These are phyloP conservation scores for Eimeria brunetti DNA, from an alignment of 169 alveolate species.

Conservation along the genomic window DNA sequence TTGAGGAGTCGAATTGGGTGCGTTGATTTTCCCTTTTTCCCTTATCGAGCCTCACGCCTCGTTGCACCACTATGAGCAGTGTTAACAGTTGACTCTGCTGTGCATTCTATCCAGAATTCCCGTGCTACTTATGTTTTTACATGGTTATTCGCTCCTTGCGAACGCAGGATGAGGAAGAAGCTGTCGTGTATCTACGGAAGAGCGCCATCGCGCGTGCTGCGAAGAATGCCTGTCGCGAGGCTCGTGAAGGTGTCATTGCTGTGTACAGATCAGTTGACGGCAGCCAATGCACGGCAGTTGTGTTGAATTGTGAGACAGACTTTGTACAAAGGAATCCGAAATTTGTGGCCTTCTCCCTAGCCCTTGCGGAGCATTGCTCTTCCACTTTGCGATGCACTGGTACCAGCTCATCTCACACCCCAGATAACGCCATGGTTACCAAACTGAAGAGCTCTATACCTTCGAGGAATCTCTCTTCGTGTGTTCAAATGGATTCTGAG, in stretches of 20 bases:
- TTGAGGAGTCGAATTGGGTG: constrained; percentile 24
- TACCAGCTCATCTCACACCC: not conserved
- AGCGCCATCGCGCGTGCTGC: constrained; percentile 28
- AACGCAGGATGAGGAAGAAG: constrained; percentile 40
- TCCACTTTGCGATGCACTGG: not conserved
- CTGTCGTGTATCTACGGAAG: constrained; percentile 22
- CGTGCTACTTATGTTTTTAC: not conserved
- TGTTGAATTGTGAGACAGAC: constrained; percentile 33
- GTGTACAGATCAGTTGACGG: not conserved
- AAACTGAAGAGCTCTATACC: not conserved
- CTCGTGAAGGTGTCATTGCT: constrained; percentile 23
- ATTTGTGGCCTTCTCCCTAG: constrained; percentile 17
- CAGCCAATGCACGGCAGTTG: constrained; percentile 20
- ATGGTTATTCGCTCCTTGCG: not conserved
- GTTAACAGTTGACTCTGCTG: not conserved
- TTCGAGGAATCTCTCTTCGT: not conserved
- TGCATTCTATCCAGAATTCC: not conserved
- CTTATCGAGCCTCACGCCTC: not conserved
- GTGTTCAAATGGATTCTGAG: not conserved
- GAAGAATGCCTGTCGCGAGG: not conserved
- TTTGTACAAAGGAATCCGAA: constrained; percentile 31
- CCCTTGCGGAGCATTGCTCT: constrained; percentile 36
- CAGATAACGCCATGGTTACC: not conserved
- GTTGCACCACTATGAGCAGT: not conserved
- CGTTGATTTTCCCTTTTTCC: not conserved